Percentiles rank a stretch among this genome's conserved stretches.
Evolutionary conservation across 108 stramenopile species (phyloP).

Genomic region (Fragilaria radians): DNA sequence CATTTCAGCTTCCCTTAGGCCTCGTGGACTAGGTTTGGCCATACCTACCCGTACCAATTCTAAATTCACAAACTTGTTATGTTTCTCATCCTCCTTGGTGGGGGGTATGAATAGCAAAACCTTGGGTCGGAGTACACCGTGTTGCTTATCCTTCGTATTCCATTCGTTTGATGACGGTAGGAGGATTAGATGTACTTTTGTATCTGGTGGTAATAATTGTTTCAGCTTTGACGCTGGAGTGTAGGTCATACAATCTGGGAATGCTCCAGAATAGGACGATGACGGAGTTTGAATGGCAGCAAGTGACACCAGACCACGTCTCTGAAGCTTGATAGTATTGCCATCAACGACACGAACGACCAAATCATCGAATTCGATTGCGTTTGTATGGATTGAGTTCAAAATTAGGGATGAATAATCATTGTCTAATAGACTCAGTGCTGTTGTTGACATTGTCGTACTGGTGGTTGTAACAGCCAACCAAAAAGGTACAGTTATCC

Average conservation of each 20-base stretch:
- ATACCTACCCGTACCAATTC: slow-evolving; percentile 39
- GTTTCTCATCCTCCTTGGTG: too few species aligned
- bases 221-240: slow-evolving; percentile 39
- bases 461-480: too few species aligned
- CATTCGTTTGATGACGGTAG: slow-evolving; percentile 6
- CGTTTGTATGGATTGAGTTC: too few species aligned
- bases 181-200: not conserved
- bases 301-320: slow-evolving; percentile 30
- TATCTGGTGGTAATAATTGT: slow-evolving; percentile 26
- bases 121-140: too few species aligned
- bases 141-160: too few species aligned
- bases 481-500: too few species aligned
- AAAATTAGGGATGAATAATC: too few species aligned
- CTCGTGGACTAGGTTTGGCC: slow-evolving; percentile 15
- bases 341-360: slow-evolving; percentile 47
- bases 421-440: too few species aligned
- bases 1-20: slow-evolving; percentile 1
- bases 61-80: slow-evolving; percentile 26
- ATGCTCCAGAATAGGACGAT: slow-evolving; percentile 10
- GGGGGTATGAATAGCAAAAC: too few species aligned
- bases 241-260: slow-evolving; percentile 37
- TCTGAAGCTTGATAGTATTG: slow-evolving; percentile 38
- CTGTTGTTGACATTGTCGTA: too few species aligned
- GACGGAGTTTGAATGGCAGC: slow-evolving; percentile 33
- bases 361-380: too few species aligned